Evolutionary conservation across 345 rosid genomes (phyloP).

Genomic region (Combretum micranthum): DNA sequence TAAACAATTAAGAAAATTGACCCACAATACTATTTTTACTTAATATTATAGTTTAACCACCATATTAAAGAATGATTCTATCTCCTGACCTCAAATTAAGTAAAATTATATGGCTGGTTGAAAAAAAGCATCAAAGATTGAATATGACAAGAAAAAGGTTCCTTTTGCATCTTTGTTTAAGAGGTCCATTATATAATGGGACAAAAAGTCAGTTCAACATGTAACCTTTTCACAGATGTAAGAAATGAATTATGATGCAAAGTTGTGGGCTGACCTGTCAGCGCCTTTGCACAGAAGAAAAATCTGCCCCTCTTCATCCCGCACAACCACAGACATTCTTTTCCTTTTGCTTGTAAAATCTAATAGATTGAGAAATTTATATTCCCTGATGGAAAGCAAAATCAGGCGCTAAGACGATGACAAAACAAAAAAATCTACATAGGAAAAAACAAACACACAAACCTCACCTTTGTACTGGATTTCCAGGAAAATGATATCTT

Average conservation of each 20-base stretch:
- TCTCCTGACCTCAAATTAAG: too few species aligned
- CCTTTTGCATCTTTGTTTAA: too few species aligned
- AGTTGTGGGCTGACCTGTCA: slow-evolving; percentile 64
- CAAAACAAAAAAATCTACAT: not conserved
- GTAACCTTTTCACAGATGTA: too few species aligned
- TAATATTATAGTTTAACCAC: too few species aligned
- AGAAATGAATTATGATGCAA: not conserved
- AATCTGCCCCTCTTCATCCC: slow-evolving; percentile 84
- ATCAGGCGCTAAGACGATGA: slow-evolving; percentile 8
- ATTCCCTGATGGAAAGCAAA: slow-evolving; percentile 59
- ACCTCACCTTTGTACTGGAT: slow-evolving; percentile 64
- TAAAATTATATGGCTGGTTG: too few species aligned
- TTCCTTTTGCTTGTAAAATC: slow-evolving; percentile 99
- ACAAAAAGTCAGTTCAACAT: too few species aligned
- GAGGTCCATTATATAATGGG: too few species aligned
- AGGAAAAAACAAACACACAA: slow-evolving; percentile 7
- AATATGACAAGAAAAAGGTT: too few species aligned
- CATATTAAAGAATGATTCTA: too few species aligned
- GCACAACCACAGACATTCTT: slow-evolving; percentile 91
- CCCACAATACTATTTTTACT: too few species aligned
- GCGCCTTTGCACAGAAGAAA: slow-evolving; percentile 98
- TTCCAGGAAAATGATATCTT: slow-evolving; percentile 42
- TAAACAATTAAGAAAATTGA: too few species aligned
- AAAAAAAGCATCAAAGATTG: too few species aligned
- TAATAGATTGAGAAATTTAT: slow-evolving; percentile 78